Evolutionary conservation across 2,329 filamentous ascomycete genomes (phyloP).

Genomic region (Talaromyces verruculosus): DNA sequence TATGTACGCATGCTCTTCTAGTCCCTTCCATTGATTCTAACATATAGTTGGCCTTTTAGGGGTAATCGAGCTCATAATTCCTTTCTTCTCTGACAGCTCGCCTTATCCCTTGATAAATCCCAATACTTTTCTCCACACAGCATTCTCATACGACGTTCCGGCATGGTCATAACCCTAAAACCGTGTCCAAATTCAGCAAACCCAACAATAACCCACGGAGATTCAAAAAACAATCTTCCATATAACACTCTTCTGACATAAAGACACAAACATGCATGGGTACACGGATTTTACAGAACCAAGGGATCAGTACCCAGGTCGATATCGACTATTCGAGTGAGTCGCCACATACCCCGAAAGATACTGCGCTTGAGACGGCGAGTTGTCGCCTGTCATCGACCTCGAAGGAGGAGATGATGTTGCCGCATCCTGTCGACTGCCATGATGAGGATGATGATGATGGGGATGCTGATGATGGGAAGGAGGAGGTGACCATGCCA

Average conservation of each 20-base stretch:
- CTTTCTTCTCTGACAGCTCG: neutral
- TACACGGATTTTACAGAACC: neutral
- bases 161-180: neutral
- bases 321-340: constrained; percentile 19
- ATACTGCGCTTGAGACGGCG: constrained; percentile 4
- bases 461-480: neutral
- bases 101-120: neutral
- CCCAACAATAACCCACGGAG: neutral
- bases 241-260: neutral
- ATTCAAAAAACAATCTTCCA: neutral
- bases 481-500: neutral
- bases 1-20: neutral
- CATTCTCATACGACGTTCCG: neutral
- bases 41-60: neutral
- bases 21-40: neutral
- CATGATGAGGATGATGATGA: neutral
- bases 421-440: constrained; percentile 1
- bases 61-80: neutral
- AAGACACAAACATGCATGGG: neutral
- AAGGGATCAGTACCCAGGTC: constrained; percentile 14
- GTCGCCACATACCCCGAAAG: constrained; percentile 12
- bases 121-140: neutral
- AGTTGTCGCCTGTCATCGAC: neutral
- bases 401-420: constrained; percentile 11
- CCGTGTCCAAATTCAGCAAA: neutral